Conservation (phyloP, 371 early-diverging fungal species). For the Mortierella sp. region DNA sequence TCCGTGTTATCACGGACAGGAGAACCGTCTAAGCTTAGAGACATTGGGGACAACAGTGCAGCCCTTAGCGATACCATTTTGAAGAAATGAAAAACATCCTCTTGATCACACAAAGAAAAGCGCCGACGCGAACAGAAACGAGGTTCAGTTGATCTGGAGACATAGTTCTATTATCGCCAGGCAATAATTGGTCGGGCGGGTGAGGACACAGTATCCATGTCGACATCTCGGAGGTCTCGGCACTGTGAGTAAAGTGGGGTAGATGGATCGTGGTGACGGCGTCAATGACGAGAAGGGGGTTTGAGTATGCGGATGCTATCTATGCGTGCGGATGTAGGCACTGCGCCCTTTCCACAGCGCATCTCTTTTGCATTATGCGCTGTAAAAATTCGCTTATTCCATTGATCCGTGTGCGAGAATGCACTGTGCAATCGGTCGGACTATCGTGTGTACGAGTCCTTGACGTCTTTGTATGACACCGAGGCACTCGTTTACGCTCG, state of each 20-base stretch:
- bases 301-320: neutral
- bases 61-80: slow-evolving; percentile 4
- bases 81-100: neutral
- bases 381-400: neutral
- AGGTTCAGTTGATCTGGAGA: neutral
- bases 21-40: slow-evolving; percentile 67
- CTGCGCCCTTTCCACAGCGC: neutral
- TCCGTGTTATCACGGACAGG: slow-evolving; percentile 91
- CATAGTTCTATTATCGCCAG: neutral
- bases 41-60: neutral
- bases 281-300: neutral
- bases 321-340: neutral
- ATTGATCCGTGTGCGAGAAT: neutral
- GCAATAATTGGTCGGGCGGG: neutral
- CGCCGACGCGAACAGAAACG: neutral
- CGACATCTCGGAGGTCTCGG: neutral
- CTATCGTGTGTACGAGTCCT: neutral
- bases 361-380: neutral
- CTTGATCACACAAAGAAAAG: neutral
- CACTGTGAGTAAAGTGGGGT: neutral
- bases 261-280: neutral
- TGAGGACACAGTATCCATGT: neutral
- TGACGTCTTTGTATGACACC: neutral
- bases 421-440: neutral
- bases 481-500: neutral